phyloP scores from a whole-genome alignment of 2,329 filamentous ascomycete species.

The Clonostachys solani region DNA sequence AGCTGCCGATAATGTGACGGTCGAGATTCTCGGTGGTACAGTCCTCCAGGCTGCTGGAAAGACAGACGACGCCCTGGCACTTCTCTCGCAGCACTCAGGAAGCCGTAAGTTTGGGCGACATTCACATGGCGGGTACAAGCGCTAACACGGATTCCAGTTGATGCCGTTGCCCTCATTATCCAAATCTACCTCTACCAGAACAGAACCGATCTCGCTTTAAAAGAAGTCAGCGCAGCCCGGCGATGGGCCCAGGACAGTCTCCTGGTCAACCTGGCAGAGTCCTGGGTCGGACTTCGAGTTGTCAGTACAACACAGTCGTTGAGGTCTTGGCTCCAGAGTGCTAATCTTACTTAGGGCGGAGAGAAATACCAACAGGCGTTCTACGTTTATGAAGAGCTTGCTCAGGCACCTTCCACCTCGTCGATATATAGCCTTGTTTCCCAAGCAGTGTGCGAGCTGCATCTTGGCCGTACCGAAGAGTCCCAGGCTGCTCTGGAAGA shows the following conservation, averaged over 20 bases:
- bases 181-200: constrained; percentile 94
- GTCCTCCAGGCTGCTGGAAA: constrained; percentile 76
- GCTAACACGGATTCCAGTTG: constrained; percentile 38
- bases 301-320: constrained; percentile 41
- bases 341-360: constrained; percentile 62
- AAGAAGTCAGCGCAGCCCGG: constrained; percentile 82
- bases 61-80: constrained; percentile 77
- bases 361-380: constrained; percentile 96
- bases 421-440: constrained; percentile 74
- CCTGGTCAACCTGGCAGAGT: constrained; percentile 89
- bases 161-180: constrained; percentile 79
- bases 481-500: constrained; percentile 82
- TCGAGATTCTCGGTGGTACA: constrained; percentile 79
- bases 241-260: constrained; percentile 95
- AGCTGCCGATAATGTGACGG: constrained; percentile 68
- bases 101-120: constrained; percentile 57
- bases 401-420: constrained; percentile 77
- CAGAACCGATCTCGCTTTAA: constrained; percentile 82
- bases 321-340: not conserved
- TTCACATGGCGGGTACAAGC: not conserved
- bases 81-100: constrained; percentile 80
- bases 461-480: constrained; percentile 84
- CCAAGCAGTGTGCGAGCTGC: constrained; percentile 87
- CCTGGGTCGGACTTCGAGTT: constrained; percentile 86
- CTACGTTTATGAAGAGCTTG: constrained; percentile 96